Base-by-base conservation (phyloP, 768 basidiomycete genomes). In the Auriscalpium microsporum region DNA sequence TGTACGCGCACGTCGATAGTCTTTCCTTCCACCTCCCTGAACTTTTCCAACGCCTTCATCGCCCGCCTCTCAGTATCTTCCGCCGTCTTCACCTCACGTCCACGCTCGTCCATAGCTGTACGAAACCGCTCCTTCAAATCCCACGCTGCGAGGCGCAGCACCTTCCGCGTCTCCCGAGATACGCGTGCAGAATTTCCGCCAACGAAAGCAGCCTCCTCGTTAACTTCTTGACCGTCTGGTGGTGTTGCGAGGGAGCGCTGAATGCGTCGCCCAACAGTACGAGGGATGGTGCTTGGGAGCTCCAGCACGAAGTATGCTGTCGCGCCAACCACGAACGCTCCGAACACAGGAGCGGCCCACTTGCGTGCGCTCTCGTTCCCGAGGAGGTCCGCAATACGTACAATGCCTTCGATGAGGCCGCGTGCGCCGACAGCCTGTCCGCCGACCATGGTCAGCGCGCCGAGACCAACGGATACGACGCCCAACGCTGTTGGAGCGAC, bases 371-470 rank as follows among this genome's bases (percentile, higher is more conserved):
- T 75, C 67, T 91, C 90, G 69, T 90, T 89, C 54, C 83, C 84
- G 55, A 95, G 74, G 14, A 96, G 66, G 59, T 97, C 90, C 4
- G 81, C 77, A 48, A 95, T 62, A 40, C 87, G 83, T 34, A 90
- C 75, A 56, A 85, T 65, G 53, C 87, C 85, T 61, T 95, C 93
- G 62, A 98, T 76, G 51, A 94, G 66, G 16, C 82, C 79, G 6
- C 87, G 81, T 1, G 82, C 74, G 19, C 92, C 90, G 28, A 95
- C 68, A 2, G 84, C 80, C 67, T 91, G 86, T 50, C 90, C 87
- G 50, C 92, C 88, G 50, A 93, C 82, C 80, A 97, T 87, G 8
- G 92, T 92, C 64, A 96, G 71, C 3, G 90, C 91, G 52, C 94
- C 90, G 19, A 94, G 71, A 38, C 90, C 85, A 36, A 90, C 81